Evolutionary conservation across 345 rosid species (phyloP), one percentile per base, ranked within the genome.

Genomic region (thale cress (Arabidopsis thaliana)): DNA sequence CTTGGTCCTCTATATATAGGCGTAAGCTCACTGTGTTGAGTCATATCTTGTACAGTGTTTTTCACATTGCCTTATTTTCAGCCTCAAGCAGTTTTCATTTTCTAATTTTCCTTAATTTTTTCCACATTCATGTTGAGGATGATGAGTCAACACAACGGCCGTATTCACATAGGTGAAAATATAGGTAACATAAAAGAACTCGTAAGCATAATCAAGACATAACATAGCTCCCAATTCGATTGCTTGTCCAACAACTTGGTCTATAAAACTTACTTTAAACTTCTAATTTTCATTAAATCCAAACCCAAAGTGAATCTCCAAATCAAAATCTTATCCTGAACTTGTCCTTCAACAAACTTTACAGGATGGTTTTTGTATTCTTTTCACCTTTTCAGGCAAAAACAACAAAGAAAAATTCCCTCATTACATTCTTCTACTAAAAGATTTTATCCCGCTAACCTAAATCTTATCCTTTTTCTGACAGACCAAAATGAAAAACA

Each of bases 1-100:
- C 70, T 38, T 55, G 57, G 51, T 70, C 41, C 72, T 51, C 38
- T 66, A 16, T 79, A 53, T 79, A 79, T 38, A 51, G 55, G 71
- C 65, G 2, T 24, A 51, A 49, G 62, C 38, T 60, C 36, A 2
- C 20, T 38, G 44, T 77, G 56, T 36, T 60, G 74, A 67, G 65
- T 62, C 44, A 41, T 36, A 44, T 59, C 65, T 38, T 46, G 11
- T 23, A 56, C 60, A 70, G 66, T 70, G 49, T 42, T 14, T 45
- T 28, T 10, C n/a, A 48, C 67, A 49, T 48, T 37, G 44, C 23
- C 50, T 75, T 67, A 40, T 50, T 50, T 40, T 53, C 25, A 76
- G 65, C 70, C 64, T 20, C 37, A 25, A 28, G 10, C 41, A 20
- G 53, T 33, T 69, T 40, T 51, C 63, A 68, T 59, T 64, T 65